These are phyloP conservation scores for Aspergillus ellipticus DNA, from an alignment of 495 filamentous ascomycete species.

Conservation along the genomic window DNA sequence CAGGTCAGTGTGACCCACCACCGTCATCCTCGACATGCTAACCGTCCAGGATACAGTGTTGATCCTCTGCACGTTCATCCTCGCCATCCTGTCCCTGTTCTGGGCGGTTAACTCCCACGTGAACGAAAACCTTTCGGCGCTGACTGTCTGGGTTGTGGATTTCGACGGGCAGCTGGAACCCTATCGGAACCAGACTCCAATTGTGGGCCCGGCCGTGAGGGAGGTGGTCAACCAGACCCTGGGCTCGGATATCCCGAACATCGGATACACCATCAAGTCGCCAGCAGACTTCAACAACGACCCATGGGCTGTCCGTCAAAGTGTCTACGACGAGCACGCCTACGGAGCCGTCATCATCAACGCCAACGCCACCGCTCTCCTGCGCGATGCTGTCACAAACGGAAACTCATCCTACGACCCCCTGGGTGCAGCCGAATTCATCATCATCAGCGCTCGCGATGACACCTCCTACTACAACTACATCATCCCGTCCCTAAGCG, in stretches of 20 bases:
- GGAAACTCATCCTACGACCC: constrained; percentile 64
- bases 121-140: constrained; percentile 40
- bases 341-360: constrained; percentile 66
- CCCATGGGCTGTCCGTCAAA: constrained; percentile 55
- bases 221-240: constrained; percentile 35
- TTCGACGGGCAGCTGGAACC: constrained; percentile 58
- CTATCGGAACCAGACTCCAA: constrained; percentile 37
- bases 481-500: constrained; percentile 47
- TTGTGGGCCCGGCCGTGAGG: constrained; percentile 56
- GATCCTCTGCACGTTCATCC: constrained; percentile 51
- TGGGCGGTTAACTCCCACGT: constrained; percentile 56
- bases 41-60: constrained; percentile 34
- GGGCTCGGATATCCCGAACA: constrained; percentile 23
- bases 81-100: constrained; percentile 55
- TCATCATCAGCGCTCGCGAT: constrained; percentile 58
- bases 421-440: constrained; percentile 54
- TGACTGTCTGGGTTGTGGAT: constrained; percentile 62
- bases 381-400: constrained; percentile 52
- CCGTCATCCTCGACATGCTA: not conserved
- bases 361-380: constrained; percentile 58
- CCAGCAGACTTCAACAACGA: constrained; percentile 56
- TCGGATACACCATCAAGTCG: constrained; percentile 50
- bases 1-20: constrained; percentile 13
- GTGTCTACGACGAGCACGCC: constrained; percentile 57
- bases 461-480: constrained; percentile 51